phyloP scores from a whole-genome alignment of 2,329 filamentous ascomycete genomes.

The Diaporthe helianthi region DNA sequence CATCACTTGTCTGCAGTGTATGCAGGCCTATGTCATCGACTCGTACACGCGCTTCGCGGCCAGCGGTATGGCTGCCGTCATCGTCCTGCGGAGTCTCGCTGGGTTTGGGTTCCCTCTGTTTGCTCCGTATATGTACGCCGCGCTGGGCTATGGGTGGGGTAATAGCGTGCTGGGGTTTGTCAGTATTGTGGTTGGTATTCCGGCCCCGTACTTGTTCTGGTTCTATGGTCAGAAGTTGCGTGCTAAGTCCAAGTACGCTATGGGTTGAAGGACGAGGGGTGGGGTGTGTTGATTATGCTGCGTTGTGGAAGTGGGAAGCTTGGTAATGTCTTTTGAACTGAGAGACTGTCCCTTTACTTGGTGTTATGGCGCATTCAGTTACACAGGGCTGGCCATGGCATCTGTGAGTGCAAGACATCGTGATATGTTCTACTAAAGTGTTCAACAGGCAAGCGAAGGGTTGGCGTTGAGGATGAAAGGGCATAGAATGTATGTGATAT shows the following conservation, averaged over 20 bases:
- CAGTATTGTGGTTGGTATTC: conserved; percentile 57
- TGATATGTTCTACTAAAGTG: neutral
- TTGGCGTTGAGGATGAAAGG: neutral
- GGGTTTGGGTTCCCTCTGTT: conserved; percentile 60
- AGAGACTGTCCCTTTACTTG: neutral
- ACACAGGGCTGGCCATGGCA: neutral
- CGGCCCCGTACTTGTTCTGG: conserved; percentile 55
- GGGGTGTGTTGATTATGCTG: neutral
- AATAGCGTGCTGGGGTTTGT: conserved; percentile 56
- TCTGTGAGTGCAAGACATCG: neutral
- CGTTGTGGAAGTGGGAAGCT: neutral
- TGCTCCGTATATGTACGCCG: conserved; percentile 50
- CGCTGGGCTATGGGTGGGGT: conserved; percentile 54
- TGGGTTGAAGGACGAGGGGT: conserved; percentile 34
- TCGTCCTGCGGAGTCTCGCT: conserved; percentile 54
- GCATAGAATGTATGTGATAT: neutral
- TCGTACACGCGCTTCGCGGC: conserved; percentile 53
- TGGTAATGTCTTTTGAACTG: neutral
- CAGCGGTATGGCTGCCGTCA: conserved; percentile 52
- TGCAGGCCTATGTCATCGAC: conserved; percentile 56
- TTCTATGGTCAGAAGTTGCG: conserved; percentile 47
- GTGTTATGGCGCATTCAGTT: neutral
- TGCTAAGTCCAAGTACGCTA: conserved; percentile 44
- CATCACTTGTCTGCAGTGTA: conserved; percentile 52
- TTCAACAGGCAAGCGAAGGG: neutral